A percentile compares a stretch with the other conserved stretches of the same genome.
Conservation (phyloP, 2,329 filamentous ascomycete genomes). For the Alternaria ethzedia region DNA sequence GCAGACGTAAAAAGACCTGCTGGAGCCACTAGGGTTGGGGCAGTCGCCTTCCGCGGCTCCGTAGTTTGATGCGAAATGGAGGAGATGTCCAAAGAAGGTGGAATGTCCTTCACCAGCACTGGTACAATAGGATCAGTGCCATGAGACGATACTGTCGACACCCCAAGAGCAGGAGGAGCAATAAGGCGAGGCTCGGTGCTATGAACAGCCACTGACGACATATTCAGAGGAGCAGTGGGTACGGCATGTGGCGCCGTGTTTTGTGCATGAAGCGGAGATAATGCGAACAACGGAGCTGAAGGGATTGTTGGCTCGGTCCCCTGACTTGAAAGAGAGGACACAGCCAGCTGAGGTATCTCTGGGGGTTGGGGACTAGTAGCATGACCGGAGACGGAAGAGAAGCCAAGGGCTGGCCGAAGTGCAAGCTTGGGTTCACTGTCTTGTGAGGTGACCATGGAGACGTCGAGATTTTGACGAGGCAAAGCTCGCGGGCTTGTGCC, state of each 20-base stretch:
- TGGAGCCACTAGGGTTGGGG: constrained; percentile 22
- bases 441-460: constrained; percentile 33
- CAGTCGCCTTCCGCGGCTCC: constrained; percentile 29
- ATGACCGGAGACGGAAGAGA: constrained; percentile 37
- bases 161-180: constrained; percentile 18
- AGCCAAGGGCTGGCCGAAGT: constrained; percentile 20
- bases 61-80: constrained; percentile 37
- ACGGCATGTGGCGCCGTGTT: constrained; percentile 26
- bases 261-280: constrained; percentile 32
- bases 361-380: constrained; percentile 28
- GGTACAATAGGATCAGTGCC: constrained; percentile 38
- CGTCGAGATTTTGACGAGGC: constrained; percentile 18
- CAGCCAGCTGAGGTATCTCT: constrained; percentile 19
- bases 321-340: constrained; percentile 28
- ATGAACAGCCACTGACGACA: constrained; percentile 33
- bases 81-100: constrained; percentile 36
- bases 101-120: constrained; percentile 33
- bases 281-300: constrained; percentile 15
- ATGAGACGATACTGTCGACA: constrained; percentile 28
- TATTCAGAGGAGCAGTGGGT: constrained; percentile 20
- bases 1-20: constrained; percentile 36
- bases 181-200: constrained; percentile 31
- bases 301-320: constrained; percentile 30
- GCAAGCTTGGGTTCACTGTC: constrained; percentile 29
- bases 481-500: constrained; percentile 31